These are phyloP conservation scores for Vicia faba DNA, from an alignment of 306 rosid species.

Conservation along the genomic window DNA sequence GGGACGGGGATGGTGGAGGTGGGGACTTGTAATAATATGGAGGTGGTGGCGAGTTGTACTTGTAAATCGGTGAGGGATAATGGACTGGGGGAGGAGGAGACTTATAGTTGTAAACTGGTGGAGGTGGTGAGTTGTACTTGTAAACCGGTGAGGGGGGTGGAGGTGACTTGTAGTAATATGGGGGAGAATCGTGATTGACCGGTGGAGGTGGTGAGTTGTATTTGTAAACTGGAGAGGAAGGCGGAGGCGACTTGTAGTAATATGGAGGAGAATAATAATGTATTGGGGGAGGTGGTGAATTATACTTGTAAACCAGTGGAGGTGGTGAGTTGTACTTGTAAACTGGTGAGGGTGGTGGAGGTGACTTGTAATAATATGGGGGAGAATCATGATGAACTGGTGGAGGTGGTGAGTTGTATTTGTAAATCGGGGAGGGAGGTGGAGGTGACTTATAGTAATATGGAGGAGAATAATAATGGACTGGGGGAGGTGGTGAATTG, in stretches of 20 bases:
- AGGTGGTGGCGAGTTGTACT: neutral
- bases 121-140: neutral
- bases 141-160: neutral
- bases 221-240: neutral
- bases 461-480: neutral
- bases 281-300: conserved; percentile 28
- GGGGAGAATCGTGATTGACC: neutral
- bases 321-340: neutral
- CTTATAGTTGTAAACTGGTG: neutral
- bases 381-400: neutral
- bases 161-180: neutral
- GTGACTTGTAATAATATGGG: neutral
- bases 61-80: neutral
- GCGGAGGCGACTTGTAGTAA: conserved; percentile 60
- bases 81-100: neutral
- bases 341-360: neutral
- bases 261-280: conserved; percentile 12
- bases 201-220: neutral
- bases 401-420: neutral
- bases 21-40: neutral
- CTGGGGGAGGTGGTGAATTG: neutral
- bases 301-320: conserved; percentile 16
- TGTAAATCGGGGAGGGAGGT: neutral
- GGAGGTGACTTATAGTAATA: neutral
- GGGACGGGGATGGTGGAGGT: neutral